Evolutionary conservation across 495 filamentous ascomycete species (phyloP), one percentile per base, ranked within the genome.

Genomic region (Lophium mytilinum): DNA sequence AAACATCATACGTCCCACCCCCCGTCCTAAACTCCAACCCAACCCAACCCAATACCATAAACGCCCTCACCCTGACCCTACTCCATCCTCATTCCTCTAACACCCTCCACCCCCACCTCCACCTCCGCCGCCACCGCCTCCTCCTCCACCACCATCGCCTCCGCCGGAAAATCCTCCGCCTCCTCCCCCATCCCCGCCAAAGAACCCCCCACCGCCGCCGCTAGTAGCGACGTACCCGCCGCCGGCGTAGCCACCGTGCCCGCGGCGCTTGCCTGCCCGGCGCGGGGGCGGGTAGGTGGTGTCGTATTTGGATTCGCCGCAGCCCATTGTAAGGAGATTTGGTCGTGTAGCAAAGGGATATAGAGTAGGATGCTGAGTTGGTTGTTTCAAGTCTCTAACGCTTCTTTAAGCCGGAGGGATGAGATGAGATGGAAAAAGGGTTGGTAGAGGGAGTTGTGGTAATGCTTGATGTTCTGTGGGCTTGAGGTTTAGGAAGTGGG

Each of bases 131-230:
- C 64, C 6, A 76, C 66, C 48, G 81, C 80, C 56, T 76, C 71
- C 56, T 80, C 74, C 15, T 2, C 37, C 37, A 3, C 52, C 52
- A 2, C 52, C 52, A 19, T 37, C 40, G 73, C 79, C 5, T 70
- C 68, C 30, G 75, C 72, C 24, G 72, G 77, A 54, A 85, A 78
- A 53, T 81, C 80, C 33, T 85, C 83, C 53, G 83, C 84, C 54
- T 84, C 84, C 63, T 79, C 82, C 36, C 83, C 82, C 51, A 84
- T 75, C 80, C 86, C 86, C 62, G 93, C 89, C 88, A 93, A 92
- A 2, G 89, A 90, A 55, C 86, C 83, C 3, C 88, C 91, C 37
- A 94, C 75, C 62, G 93, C 90, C 71, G 52, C 90, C 89, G 64
- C 93, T 94, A 67, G 61, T 62, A 37, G 45, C 51, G 21, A 8